Conservation (phyloP, 1,284 basidiomycete genomes). For the Cutaneotrichosporon sp. region DNA sequence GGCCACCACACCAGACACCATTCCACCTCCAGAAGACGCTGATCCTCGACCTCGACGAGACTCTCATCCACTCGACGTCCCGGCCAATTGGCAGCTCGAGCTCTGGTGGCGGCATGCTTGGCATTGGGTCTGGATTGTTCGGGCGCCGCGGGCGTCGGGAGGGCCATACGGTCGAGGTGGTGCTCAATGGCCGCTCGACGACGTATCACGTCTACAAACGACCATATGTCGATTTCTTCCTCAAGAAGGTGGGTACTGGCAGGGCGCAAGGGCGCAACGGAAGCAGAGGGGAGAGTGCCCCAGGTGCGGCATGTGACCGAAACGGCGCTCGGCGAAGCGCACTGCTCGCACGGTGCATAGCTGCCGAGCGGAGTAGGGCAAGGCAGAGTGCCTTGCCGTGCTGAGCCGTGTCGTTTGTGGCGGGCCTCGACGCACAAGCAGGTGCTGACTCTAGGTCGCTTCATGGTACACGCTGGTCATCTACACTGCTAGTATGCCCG, state of each 20-base stretch:
- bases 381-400: neutral
- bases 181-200: conserved; percentile 81
- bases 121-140: conserved; percentile 59
- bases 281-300: neutral
- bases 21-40: conserved; percentile 85
- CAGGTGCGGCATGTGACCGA: neutral
- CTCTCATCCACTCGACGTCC: conserved; percentile 94
- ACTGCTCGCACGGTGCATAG: neutral
- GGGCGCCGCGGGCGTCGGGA: conserved; percentile 61
- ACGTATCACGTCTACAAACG: conserved; percentile 98
- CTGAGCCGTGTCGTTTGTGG: neutral
- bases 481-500: conserved; percentile 97
- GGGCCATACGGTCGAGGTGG: conserved; percentile 93
- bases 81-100: conserved; percentile 60
- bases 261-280: neutral
- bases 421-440: neutral
- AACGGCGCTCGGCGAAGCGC: neutral
- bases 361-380: neutral
- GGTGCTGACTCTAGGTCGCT: conserved; percentile 67
- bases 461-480: conserved; percentile 98
- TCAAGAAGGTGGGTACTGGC: conserved; percentile 70
- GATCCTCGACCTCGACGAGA: conserved; percentile 95
- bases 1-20: conserved; percentile 59
- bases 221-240: conserved; percentile 92
- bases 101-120: conserved; percentile 61